Percentiles rank a stretch among this genome's conserved stretches.
Conservation (phyloP, 257 asterid species). For the Fraxinus anomala region DNA sequence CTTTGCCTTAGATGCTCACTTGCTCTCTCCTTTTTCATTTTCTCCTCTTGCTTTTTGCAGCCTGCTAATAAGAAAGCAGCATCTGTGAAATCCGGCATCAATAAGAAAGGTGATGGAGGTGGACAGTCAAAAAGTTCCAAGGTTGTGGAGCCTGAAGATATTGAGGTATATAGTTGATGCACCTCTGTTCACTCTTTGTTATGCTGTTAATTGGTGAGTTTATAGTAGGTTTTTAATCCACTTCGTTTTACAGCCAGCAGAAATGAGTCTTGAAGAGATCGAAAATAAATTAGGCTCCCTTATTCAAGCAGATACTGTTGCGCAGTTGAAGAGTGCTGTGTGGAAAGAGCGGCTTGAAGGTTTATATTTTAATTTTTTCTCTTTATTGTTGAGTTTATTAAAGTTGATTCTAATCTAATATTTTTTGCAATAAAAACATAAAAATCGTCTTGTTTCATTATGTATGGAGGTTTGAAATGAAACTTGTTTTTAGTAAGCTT, state of each 20-base stretch:
- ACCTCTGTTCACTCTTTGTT: constrained; percentile 3
- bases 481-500: not conserved
- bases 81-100: constrained; percentile 59
- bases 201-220: constrained; percentile 17
- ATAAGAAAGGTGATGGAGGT: constrained; percentile 74
- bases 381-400: not conserved
- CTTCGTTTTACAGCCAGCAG: constrained; percentile 68
- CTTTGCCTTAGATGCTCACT: constrained; percentile 13
- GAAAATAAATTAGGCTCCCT: constrained; percentile 89
- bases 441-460: not conserved
- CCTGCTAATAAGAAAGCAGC: constrained; percentile 72
- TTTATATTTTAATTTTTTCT: constrained; percentile 31
- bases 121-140: constrained; percentile 63
- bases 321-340: constrained; percentile 82
- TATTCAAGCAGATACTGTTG: constrained; percentile 73
- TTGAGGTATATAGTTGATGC: constrained; percentile 58
- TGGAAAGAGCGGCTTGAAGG: constrained; percentile 99
- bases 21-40: constrained; percentile 20
- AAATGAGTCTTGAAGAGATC: constrained; percentile 96
- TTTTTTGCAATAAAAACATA: not conserved
- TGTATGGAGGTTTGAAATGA: not conserved
- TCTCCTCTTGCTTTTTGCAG: constrained; percentile 44
- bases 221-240: constrained; percentile 16
- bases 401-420: not conserved
- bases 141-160: constrained; percentile 77